Evolutionary conservation across 306 rosid species (phyloP).

Genomic region (Hippophae gyantsensis): DNA sequence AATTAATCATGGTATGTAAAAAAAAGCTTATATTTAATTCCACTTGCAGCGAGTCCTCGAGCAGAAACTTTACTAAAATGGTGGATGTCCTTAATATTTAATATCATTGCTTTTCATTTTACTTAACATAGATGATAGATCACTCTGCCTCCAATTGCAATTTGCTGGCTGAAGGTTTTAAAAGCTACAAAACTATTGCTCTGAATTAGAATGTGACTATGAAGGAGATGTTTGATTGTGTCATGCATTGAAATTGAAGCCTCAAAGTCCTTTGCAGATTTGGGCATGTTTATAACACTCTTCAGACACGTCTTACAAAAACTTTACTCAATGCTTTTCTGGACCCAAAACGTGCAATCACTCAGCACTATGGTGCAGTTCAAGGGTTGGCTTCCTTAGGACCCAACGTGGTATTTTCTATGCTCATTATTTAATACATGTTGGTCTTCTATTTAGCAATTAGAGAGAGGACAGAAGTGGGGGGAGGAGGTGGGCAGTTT

Average conservation of each 20-base stretch:
- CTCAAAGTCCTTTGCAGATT: constrained; percentile 39
- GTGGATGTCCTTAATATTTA: neutral
- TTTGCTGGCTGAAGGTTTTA: neutral
- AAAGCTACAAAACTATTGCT: neutral
- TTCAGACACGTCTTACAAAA: constrained; percentile 70
- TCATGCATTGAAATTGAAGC: neutral
- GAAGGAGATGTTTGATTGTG: neutral
- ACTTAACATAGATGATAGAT: neutral
- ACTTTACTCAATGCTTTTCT: constrained; percentile 75
- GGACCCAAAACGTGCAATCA: constrained; percentile 73
- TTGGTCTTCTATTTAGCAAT: no score
- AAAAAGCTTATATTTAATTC: no score
- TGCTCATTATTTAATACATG: constrained; percentile 4
- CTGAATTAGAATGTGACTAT: neutral
- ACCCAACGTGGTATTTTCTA: constrained; percentile 57
- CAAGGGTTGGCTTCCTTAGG: constrained; percentile 74
- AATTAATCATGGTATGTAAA: no score
- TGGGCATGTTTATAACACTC: constrained; percentile 71
- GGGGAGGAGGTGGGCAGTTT: neutral
- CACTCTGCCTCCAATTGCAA: no score
- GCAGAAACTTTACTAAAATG: neutral
- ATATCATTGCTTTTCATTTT: neutral
- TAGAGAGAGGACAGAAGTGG: neutral
- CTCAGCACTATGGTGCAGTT: constrained; percentile 83
- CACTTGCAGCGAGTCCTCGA: no score